A percentile compares a stretch with the other conserved stretches of the same genome.
Evolutionary conservation across 768 basidiomycete species (phyloP).

Genomic region (Boletus reticulatus): DNA sequence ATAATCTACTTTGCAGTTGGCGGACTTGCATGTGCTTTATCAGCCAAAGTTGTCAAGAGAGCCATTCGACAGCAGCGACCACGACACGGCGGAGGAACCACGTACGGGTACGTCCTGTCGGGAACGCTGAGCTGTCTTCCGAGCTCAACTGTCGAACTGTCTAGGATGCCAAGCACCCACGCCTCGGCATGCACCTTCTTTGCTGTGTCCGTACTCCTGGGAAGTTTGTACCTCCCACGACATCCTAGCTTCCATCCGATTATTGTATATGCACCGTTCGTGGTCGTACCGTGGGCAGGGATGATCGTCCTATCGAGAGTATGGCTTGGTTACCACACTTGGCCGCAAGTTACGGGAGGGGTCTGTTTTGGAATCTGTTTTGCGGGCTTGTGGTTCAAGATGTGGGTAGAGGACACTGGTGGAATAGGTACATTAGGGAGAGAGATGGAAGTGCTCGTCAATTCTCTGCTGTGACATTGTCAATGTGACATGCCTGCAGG

Average conservation of each 20-base stretch:
- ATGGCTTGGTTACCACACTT: slow-evolving; percentile 77
- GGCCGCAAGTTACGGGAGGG: slow-evolving; percentile 64
- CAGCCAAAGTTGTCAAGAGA: slow-evolving; percentile 61
- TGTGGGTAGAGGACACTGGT: slow-evolving; percentile 44
- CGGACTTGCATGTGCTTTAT: slow-evolving; percentile 51
- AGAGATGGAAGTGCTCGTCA: slow-evolving; percentile 8
- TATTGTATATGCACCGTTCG: slow-evolving; percentile 35
- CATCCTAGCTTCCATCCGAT: slow-evolving; percentile 51
- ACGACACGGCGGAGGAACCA: slow-evolving; percentile 41
- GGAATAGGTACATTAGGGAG: slow-evolving; percentile 21
- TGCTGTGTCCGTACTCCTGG: slow-evolving; percentile 57
- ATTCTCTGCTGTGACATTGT: slow-evolving; percentile 18
- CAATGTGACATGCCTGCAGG: slow-evolving; percentile 21
- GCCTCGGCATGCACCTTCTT: slow-evolving; percentile 67
- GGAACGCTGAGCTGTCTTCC: not conserved
- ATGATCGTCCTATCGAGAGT: slow-evolving; percentile 62
- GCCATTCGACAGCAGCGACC: slow-evolving; percentile 68
- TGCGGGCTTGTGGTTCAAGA: slow-evolving; percentile 52
- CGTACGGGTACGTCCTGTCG: slow-evolving; percentile 60
- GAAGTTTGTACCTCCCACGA: slow-evolving; percentile 55
- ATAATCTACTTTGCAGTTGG: slow-evolving; percentile 59
- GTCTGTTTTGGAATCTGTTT: slow-evolving; percentile 51
- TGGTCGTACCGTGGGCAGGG: slow-evolving; percentile 54
- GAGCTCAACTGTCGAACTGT: not conserved
- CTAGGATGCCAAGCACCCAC: slow-evolving; percentile 84